Percentiles rank a stretch among this genome's conserved stretches.
Conservation (phyloP, 495 filamentous ascomycete genomes). For the Podospora fimiseda region DNA sequence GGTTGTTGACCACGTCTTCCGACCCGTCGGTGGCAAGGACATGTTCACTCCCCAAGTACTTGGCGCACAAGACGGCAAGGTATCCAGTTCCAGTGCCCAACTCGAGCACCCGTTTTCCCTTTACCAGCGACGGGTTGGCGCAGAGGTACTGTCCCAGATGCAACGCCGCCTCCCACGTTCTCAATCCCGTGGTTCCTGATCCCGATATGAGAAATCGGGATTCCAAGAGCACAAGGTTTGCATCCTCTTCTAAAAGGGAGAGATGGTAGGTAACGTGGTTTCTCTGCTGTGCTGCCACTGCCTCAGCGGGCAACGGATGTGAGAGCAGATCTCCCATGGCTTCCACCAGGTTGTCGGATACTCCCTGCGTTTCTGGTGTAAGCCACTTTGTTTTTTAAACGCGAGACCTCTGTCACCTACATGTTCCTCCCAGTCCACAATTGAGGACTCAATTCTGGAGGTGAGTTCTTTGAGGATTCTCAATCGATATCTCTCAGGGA, state of each 20-base stretch:
- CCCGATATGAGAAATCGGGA: constrained; percentile 66
- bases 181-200: constrained; percentile 72
- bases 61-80: constrained; percentile 73
- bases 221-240: constrained; percentile 57
- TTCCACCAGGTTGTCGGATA: constrained; percentile 65
- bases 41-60: constrained; percentile 55
- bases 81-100: constrained; percentile 87
- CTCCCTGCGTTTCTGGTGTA: constrained; percentile 47
- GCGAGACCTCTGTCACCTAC: constrained; percentile 44
- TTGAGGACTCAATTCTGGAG: constrained; percentile 56
- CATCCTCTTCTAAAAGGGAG: constrained; percentile 27
- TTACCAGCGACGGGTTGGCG: constrained; percentile 33
- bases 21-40: constrained; percentile 80
- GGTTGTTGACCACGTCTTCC: constrained; percentile 58
- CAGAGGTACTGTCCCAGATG: constrained; percentile 70
- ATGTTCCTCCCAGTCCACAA: constrained; percentile 74
- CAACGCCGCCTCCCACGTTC: constrained; percentile 93
- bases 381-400: background rate
- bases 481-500: constrained; percentile 62
- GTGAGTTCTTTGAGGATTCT: constrained; percentile 66
- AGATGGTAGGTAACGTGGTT: constrained; percentile 67
- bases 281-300: constrained; percentile 62
- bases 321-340: constrained; percentile 54
- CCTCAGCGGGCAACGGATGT: constrained; percentile 52
- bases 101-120: constrained; percentile 65